These are phyloP conservation scores for Lenzites betulinus DNA, from an alignment of 768 basidiomycete genomes.

Conservation along the genomic window DNA sequence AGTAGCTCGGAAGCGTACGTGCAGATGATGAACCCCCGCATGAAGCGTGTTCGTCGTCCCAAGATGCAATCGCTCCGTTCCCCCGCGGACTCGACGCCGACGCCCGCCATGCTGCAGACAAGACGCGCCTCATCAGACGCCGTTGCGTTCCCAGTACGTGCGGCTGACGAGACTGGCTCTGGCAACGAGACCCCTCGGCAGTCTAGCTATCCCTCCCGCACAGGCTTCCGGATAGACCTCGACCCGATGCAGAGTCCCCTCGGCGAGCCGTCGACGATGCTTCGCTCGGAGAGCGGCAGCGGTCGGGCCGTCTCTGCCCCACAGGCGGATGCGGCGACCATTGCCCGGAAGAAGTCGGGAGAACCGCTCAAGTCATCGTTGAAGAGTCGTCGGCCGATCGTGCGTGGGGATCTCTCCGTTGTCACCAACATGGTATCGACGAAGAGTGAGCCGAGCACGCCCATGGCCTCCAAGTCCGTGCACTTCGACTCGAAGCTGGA, in stretches of 20 bases:
- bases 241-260: constrained; percentile 2
- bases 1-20: constrained; percentile 23
- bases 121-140: constrained; percentile 9
- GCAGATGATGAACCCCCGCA: constrained; percentile 27
- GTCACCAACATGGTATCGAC: constrained; percentile 47
- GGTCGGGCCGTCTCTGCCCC: constrained; percentile 19
- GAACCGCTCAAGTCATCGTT: constrained; percentile 91
- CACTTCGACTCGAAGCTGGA: constrained; percentile 93
- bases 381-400: constrained; percentile 60
- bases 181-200: constrained; percentile 23
- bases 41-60: constrained; percentile 28
- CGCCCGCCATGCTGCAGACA: constrained; percentile 38
- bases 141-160: constrained; percentile 14
- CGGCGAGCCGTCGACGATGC: constrained; percentile 1
- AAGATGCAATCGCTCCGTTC: constrained; percentile 33
- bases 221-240: constrained; percentile 8
- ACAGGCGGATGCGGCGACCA: constrained; percentile 36
- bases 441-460: constrained; percentile 83
- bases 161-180: not conserved
- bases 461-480: constrained; percentile 78
- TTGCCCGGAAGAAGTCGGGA: constrained; percentile 91
- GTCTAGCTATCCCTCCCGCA: not conserved
- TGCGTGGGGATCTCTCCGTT: constrained; percentile 53
- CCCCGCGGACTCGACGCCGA: constrained; percentile 47
- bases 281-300: constrained; percentile 7